Base-by-base conservation (phyloP, 164 flowering plant genomes). In the Vitis cinerea region DNA sequence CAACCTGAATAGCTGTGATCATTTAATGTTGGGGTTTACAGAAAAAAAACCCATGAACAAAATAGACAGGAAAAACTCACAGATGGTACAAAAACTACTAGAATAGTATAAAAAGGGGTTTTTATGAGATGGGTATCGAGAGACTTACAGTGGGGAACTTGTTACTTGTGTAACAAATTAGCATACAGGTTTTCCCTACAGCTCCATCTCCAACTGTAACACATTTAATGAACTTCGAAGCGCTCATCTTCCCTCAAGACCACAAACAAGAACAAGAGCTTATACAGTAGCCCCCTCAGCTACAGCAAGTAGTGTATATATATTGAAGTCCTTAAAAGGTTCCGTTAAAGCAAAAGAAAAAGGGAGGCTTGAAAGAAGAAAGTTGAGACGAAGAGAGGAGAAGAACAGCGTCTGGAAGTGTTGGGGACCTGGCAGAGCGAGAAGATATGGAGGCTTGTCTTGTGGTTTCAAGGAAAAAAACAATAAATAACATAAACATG, bases 141-240 rank as follows among this genome's bases (percentile, higher is more conserved):
- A 62, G 58, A 74, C 89, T 83, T 74, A 93, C 98, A 78, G 94
- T 89, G 0, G 98, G 98, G 72, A 94, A 94, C 86, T 90, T 94
- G 97, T 94, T 92, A 74, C 96, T 92, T 56, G 98, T 94, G 79
- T 94, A 94, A 69, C 96, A 94, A 63, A 94, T 94, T 83, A 92
- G 97, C 98, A 94, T 89, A 81, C 97, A 94, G 47, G 97, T 91
- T 70, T 91, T 91, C 50, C 98, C 97, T 71, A 94, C 97, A 75
- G 98, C 98, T 69, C 98, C 98, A 88, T 94, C 98, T 69, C 98
- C 98, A 29, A 94, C 98, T 3, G 98, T 92, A 1, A 94, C 98
- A 88, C 98, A 94, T 83, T 94, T 94, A 19, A 94, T 92, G 90
- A 92, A 94, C 88, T 86, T 93, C 9, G 95, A 87, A 81, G 92